phyloP scores from a whole-genome alignment of 2,329 filamentous ascomycete species.

The Trichophyton rubrum region DNA sequence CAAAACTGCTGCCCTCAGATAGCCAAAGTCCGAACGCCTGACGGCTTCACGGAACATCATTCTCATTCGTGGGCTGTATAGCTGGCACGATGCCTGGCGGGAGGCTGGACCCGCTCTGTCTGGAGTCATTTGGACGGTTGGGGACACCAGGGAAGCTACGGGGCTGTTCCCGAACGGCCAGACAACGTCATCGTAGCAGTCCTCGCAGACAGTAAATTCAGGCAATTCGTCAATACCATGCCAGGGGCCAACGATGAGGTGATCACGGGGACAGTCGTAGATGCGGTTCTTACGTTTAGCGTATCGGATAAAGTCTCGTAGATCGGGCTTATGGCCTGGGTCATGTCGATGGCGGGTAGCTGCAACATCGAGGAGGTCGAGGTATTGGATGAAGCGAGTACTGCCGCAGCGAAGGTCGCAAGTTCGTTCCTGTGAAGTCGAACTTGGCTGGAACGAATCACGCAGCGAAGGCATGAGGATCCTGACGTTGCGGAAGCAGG shows the following conservation, averaged over 20 bases:
- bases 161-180: slow-evolving; percentile 48
- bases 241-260: slow-evolving; percentile 56
- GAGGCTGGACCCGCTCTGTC: slow-evolving; percentile 41
- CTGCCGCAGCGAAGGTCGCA: slow-evolving; percentile 59
- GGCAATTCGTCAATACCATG: slow-evolving; percentile 64
- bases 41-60: slow-evolving; percentile 57
- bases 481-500: slow-evolving; percentile 61
- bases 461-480: slow-evolving; percentile 59
- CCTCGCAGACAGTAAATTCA: slow-evolving; percentile 71
- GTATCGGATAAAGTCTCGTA: slow-evolving; percentile 51
- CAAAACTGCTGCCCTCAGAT: slow-evolving; percentile 51
- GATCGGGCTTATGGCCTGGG: slow-evolving; percentile 32
- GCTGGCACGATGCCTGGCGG: slow-evolving; percentile 49
- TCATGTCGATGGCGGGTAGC: slow-evolving; percentile 33
- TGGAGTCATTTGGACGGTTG: slow-evolving; percentile 43
- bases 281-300: slow-evolving; percentile 46
- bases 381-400: slow-evolving; percentile 44
- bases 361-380: slow-evolving; percentile 44
- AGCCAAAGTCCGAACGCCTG: slow-evolving; percentile 51
- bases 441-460: slow-evolving; percentile 47
- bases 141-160: slow-evolving; percentile 39
- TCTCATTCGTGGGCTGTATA: slow-evolving; percentile 72
- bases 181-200: slow-evolving; percentile 74
- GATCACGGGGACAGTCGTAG: slow-evolving; percentile 54
- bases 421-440: slow-evolving; percentile 38